These are phyloP conservation scores for Pseudogymnoascus sp. DNA, from an alignment of 2,329 filamentous ascomycete genomes.

Conservation along the genomic window DNA sequence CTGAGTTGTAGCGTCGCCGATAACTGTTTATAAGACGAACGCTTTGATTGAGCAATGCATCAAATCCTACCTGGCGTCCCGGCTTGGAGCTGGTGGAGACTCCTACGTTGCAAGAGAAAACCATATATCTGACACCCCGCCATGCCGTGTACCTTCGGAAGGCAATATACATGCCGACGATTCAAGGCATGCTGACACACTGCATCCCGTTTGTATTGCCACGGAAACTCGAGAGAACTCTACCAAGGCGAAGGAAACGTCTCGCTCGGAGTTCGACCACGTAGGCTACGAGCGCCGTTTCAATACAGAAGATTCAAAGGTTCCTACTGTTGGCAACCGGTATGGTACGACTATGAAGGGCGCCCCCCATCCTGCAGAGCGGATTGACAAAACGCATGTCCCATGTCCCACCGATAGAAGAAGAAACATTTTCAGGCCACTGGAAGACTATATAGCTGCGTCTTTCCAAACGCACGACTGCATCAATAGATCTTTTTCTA, in stretches of 20 bases:
- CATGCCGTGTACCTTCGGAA: not conserved
- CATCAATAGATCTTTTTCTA: slow-evolving; percentile 70
- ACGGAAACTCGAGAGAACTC: not conserved
- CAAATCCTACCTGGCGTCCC: slow-evolving; percentile 38
- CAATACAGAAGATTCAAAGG: not conserved
- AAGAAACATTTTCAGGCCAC: slow-evolving; percentile 59
- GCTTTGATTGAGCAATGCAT: slow-evolving; percentile 49
- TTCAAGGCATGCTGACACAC: not conserved
- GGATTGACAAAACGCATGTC: not conserved
- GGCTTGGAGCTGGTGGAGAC: slow-evolving; percentile 28
- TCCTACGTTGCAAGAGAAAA: not conserved
- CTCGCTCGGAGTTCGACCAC: not conserved
- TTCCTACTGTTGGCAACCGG: not conserved
- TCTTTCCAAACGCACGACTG: slow-evolving; percentile 63
- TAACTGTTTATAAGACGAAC: slow-evolving; percentile 55
- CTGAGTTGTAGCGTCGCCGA: slow-evolving; percentile 30
- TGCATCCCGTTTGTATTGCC: not conserved
- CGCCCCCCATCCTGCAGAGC: not conserved
- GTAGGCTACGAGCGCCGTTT: not conserved
- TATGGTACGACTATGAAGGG: not conserved
- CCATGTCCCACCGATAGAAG: slow-evolving; percentile 28
- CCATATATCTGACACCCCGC: not conserved
- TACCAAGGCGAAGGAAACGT: not conserved
- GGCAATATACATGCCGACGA: not conserved
- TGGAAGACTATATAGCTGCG: slow-evolving; percentile 69